Conservation (phyloP, 2,329 filamentous ascomycete genomes). For the Colletotrichum scovillei region DNA sequence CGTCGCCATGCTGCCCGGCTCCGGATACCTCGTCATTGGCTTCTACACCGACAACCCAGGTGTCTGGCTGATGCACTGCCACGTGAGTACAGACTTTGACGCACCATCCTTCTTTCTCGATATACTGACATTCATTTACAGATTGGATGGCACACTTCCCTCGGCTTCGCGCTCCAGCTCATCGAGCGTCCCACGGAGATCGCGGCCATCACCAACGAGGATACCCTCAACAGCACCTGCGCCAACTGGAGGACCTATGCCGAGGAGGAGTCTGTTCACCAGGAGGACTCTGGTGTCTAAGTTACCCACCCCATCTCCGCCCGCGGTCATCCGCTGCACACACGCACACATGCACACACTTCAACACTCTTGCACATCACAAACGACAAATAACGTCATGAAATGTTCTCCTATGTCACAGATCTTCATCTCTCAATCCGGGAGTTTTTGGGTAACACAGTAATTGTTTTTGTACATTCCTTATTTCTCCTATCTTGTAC, state of each 20-base stretch:
- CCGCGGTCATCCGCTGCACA: neutral
- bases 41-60: slow-evolving; percentile 63
- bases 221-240: slow-evolving; percentile 31
- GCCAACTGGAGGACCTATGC: slow-evolving; percentile 34
- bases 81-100: slow-evolving; percentile 38
- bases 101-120: neutral
- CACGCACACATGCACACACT: neutral
- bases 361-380: neutral
- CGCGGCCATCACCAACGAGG: slow-evolving; percentile 31
- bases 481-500: neutral
- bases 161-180: slow-evolving; percentile 40
- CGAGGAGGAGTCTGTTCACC: slow-evolving; percentile 22
- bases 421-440: neutral
- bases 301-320: neutral
- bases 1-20: slow-evolving; percentile 57
- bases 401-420: slow-evolving; percentile 1
- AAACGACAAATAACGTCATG: neutral
- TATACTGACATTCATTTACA: slow-evolving; percentile 3
- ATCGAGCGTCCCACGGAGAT: slow-evolving; percentile 38
- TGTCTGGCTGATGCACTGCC: slow-evolving; percentile 62
- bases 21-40: slow-evolving; percentile 60
- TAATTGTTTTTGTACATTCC: too few relatives aligned
- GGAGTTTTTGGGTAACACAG: neutral
- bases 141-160: slow-evolving; percentile 38
- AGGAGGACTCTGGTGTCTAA: slow-evolving; percentile 40